Evolutionary conservation across 495 filamentous ascomycete genomes (phyloP).

Genomic region (Xeromyces bisporus): DNA sequence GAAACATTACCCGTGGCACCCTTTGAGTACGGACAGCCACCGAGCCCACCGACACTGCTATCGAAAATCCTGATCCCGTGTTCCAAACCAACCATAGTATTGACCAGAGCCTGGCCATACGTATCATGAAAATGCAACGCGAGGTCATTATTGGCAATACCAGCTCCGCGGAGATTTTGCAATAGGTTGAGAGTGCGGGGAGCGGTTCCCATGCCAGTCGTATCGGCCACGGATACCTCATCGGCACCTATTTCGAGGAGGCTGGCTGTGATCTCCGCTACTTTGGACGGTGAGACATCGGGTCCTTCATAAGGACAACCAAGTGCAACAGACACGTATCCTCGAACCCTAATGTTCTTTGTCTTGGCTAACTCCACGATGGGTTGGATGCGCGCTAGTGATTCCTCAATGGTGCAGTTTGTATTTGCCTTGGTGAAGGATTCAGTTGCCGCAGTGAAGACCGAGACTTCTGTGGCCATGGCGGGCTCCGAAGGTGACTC

Average conservation of each 20-base stretch:
- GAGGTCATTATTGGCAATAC: slow-evolving; percentile 61
- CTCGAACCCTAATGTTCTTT: slow-evolving; percentile 57
- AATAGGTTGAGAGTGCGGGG: slow-evolving; percentile 59
- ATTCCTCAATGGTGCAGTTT: slow-evolving; percentile 74
- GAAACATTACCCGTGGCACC: slow-evolving; percentile 92
- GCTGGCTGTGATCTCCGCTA: slow-evolving; percentile 66
- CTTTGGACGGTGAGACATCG: slow-evolving; percentile 56
- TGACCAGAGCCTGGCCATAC: slow-evolving; percentile 86
- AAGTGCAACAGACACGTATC: slow-evolving; percentile 87
- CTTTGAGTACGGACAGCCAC: slow-evolving; percentile 85
- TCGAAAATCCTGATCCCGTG: slow-evolving; percentile 84
- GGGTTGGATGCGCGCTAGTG: slow-evolving; percentile 54
- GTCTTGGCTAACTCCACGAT: slow-evolving; percentile 62
- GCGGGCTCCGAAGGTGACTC: slow-evolving; percentile 18
- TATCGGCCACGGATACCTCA: slow-evolving; percentile 87
- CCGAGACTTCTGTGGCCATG: slow-evolving; percentile 55
- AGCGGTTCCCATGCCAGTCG: slow-evolving; percentile 90
- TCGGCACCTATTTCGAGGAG: slow-evolving; percentile 91
- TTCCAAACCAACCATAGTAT: slow-evolving; percentile 72
- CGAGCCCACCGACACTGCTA: slow-evolving; percentile 72
- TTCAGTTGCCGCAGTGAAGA: slow-evolving; percentile 89
- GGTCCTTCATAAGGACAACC: slow-evolving; percentile 91
- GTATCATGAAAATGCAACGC: slow-evolving; percentile 96
- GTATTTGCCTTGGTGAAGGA: slow-evolving; percentile 81
- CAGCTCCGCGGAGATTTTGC: slow-evolving; percentile 51